A percentile compares a stretch with the other conserved stretches of the same genome.
Conservation (phyloP, 1,284 basidiomycete genomes). For the Fomitopsis pinicola region DNA sequence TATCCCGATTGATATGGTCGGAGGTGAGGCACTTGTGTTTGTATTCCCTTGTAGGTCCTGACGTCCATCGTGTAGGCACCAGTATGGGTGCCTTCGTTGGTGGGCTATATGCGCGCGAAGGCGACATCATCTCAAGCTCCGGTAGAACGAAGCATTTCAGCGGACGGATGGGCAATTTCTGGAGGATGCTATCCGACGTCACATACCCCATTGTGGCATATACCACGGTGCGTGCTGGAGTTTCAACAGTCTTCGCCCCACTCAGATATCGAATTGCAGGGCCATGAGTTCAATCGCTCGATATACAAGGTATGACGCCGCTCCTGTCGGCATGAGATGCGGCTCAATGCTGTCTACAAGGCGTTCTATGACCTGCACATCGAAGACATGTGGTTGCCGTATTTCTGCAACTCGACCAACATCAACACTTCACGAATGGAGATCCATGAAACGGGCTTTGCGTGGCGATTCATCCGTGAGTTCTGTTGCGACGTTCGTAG, state of each 20-base stretch:
- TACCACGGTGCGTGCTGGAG: slow-evolving; percentile 71
- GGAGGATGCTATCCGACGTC: slow-evolving; percentile 92
- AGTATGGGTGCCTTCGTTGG: slow-evolving; percentile 94
- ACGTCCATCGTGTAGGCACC: slow-evolving; percentile 44
- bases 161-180: slow-evolving; percentile 89
- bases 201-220: slow-evolving; percentile 98
- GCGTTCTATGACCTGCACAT: slow-evolving; percentile 94
- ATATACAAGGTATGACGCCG: slow-evolving; percentile 63
- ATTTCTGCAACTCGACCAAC: slow-evolving; percentile 99
- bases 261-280: slow-evolving; percentile 36
- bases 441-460: slow-evolving; percentile 94
- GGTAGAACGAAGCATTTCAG: slow-evolving; percentile 92
- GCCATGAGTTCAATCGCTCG: slow-evolving; percentile 87
- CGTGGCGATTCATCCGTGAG: slow-evolving; percentile 84
- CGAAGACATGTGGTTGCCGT: slow-evolving; percentile 99
- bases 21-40: slow-evolving; percentile 40
- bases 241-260: slow-evolving; percentile 7
- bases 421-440: slow-evolving; percentile 97
- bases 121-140: slow-evolving; percentile 82
- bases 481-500: neutral
- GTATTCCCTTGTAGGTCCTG: neutral
- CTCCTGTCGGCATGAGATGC: neutral
- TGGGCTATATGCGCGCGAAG: slow-evolving; percentile 94
- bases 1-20: slow-evolving; percentile 91
- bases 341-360: slow-evolving; percentile 27